Conservation (phyloP, 2,329 filamentous ascomycete species). For the Alternaria metachromatica region DNA sequence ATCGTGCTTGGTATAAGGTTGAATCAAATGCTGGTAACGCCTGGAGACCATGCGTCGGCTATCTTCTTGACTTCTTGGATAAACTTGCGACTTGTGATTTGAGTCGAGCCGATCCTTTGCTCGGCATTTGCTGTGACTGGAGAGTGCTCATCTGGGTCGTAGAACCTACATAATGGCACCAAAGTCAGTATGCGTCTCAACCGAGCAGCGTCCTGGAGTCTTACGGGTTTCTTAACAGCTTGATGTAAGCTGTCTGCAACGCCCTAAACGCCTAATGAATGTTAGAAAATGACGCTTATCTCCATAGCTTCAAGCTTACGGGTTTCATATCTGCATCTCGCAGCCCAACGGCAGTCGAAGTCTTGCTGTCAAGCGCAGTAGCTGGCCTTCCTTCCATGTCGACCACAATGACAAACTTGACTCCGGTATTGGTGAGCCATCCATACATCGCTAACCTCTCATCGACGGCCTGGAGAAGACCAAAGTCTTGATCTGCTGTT, state of each 20-base stretch:
- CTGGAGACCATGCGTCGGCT: conserved; percentile 83
- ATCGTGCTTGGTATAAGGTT: conserved; percentile 13
- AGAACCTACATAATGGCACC: conserved; percentile 82
- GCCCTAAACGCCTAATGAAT: conserved; percentile 76
- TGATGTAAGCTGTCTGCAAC: conserved; percentile 90
- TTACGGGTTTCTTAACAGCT: conserved; percentile 78
- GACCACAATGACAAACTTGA: conserved; percentile 88
- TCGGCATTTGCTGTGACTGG: conserved; percentile 61
- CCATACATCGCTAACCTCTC: conserved; percentile 93
- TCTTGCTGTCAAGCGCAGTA: conserved; percentile 42
- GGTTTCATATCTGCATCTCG: conserved; percentile 87
- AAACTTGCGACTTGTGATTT: conserved; percentile 84
- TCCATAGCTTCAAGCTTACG: conserved; percentile 55
- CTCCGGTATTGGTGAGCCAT: conserved; percentile 93
- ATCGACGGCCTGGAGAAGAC: conserved; percentile 90
- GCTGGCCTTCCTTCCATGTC: conserved; percentile 80
- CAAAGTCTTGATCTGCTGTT: conserved; percentile 80
- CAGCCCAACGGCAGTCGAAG: conserved; percentile 66
- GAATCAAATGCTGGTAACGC: conserved; percentile 65
- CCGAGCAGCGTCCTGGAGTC: background rate
- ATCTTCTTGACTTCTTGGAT: conserved; percentile 82
- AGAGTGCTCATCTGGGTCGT: conserved; percentile 82
- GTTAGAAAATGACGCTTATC: conserved; percentile 9
- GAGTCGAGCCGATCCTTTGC: conserved; percentile 58
- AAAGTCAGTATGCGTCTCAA: conserved; percentile 48